Conservation (phyloP, 2,329 filamentous ascomycete genomes). For the Zopfia rhizophila region DNA sequence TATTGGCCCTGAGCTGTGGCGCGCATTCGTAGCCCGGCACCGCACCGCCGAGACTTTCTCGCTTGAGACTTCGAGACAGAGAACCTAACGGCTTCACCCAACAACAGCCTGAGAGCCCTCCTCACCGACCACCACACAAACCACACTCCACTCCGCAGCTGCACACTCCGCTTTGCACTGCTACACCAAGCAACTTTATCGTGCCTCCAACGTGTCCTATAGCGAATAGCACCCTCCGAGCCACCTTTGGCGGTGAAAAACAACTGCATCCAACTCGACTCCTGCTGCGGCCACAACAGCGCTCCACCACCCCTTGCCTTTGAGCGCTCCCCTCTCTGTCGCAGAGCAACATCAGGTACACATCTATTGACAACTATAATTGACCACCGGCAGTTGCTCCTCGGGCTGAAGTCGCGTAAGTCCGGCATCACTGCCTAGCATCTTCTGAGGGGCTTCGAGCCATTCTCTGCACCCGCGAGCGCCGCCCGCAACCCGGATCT, state of each 20-base stretch:
- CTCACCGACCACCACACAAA: constrained; percentile 37
- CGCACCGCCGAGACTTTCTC: too few relatives aligned
- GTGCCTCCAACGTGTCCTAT: not conserved
- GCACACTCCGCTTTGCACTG: constrained; percentile 34
- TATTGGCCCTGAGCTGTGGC: too few relatives aligned
- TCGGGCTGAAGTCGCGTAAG: constrained; percentile 46
- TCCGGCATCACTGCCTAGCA: constrained; percentile 44
- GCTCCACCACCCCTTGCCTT: constrained; percentile 25
- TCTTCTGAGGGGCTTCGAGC: constrained; percentile 54
- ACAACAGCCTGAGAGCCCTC: constrained; percentile 29
- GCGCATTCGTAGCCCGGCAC: too few relatives aligned
- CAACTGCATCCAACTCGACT: constrained; percentile 43
- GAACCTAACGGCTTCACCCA: constrained; percentile 24
- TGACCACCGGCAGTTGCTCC: constrained; percentile 37
- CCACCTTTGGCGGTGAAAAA: constrained; percentile 50
- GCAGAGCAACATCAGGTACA: constrained; percentile 43
- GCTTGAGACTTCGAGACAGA: too few relatives aligned
- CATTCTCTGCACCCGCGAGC: constrained; percentile 45
- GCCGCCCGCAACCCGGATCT: constrained; percentile 30
- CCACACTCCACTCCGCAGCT: constrained; percentile 27
- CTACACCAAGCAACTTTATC: constrained; percentile 25
- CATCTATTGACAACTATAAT: constrained; percentile 35
- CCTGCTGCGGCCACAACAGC: constrained; percentile 49
- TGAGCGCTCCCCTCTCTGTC: constrained; percentile 41
- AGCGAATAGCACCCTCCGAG: constrained; percentile 26